These are phyloP conservation scores for Calonectria leucothoes DNA, from an alignment of 2,329 filamentous ascomycete genomes.

Conservation along the genomic window DNA sequence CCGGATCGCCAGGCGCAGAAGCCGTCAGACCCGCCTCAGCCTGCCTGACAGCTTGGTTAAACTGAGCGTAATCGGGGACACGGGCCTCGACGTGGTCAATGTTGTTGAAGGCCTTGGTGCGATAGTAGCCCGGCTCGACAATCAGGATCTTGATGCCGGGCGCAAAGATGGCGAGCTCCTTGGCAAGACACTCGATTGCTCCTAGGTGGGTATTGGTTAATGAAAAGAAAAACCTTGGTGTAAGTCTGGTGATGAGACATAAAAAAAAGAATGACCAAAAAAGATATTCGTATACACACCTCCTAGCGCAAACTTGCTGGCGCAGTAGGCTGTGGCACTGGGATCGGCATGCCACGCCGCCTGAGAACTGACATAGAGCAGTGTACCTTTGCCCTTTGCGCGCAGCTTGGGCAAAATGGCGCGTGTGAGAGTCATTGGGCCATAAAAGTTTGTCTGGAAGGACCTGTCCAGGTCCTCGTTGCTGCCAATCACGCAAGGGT, in stretches of 20 bases:
- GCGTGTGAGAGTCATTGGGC: slow-evolving; percentile 50
- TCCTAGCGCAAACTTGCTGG: slow-evolving; percentile 48
- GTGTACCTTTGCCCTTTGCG: slow-evolving; percentile 42
- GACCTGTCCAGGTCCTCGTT: slow-evolving; percentile 35
- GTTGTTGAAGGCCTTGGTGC: slow-evolving; percentile 53
- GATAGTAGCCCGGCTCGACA: slow-evolving; percentile 54
- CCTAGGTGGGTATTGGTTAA: slow-evolving; percentile 19
- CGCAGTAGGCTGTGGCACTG: slow-evolving; percentile 45
- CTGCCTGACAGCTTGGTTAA: slow-evolving; percentile 42
- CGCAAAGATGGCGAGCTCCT: slow-evolving; percentile 37
- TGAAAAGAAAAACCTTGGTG: background rate
- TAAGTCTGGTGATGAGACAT: background rate
- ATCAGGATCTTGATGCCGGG: slow-evolving; percentile 49
- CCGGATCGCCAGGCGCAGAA: slow-evolving; percentile 61
- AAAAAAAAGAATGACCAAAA: background rate
- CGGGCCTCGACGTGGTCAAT: slow-evolving; percentile 42
- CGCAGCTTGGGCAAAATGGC: slow-evolving; percentile 48
- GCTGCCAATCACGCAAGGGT: slow-evolving; percentile 28
- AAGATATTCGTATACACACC: slow-evolving; percentile 36
- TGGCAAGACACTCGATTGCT: slow-evolving; percentile 39
- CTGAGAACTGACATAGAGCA: slow-evolving; percentile 51
- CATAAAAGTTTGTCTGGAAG: slow-evolving; percentile 52
- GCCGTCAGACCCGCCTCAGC: slow-evolving; percentile 29
- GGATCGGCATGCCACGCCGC: slow-evolving; percentile 48
- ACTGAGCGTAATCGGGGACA: slow-evolving; percentile 42